phyloP scores from a whole-genome alignment of 768 basidiomycete genomes.

The Floccularia luteovirens region DNA sequence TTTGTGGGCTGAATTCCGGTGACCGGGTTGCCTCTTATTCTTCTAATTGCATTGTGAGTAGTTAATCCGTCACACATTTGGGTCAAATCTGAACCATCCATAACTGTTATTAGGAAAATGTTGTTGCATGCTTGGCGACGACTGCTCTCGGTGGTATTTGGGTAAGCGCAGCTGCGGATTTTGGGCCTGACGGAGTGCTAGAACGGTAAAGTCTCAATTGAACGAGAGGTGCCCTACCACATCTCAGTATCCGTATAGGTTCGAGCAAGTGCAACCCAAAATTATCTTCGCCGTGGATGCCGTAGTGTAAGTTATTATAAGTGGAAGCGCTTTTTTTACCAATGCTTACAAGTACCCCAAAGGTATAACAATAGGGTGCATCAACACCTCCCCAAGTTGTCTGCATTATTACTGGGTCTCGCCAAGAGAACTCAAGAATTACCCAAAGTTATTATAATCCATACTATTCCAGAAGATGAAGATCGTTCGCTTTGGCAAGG shows the following conservation, averaged over 20 bases:
- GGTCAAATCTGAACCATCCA: too few relatives aligned
- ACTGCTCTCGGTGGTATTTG: conserved; percentile 74
- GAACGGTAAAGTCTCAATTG: conserved; percentile 43
- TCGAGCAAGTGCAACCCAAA: conserved; percentile 73
- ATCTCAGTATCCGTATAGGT: conserved; percentile 23
- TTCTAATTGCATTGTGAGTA: conserved; percentile 68
- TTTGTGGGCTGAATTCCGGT: conserved; percentile 47
- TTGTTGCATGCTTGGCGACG: conserved; percentile 59
- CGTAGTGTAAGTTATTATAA: conserved; percentile 41
- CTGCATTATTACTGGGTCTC: conserved; percentile 48
- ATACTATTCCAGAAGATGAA: conserved; percentile 27
- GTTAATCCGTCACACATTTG: conserved; percentile 6
- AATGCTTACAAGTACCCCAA: background rate
- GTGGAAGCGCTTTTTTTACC: background rate
- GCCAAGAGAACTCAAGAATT: conserved; percentile 22
- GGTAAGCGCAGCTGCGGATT: conserved; percentile 79
- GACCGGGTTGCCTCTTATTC: conserved; percentile 75
- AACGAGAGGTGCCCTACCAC: too few relatives aligned
- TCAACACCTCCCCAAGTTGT: conserved; percentile 56
- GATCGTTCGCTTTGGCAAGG: conserved; percentile 30
- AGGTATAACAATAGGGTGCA: conserved; percentile 72
- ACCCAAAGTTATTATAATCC: conserved; percentile 54
- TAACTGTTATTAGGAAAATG: conserved; percentile 46
- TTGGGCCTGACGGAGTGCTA: conserved; percentile 70
- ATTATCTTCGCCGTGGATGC: conserved; percentile 69